Conservation (phyloP, 495 filamentous ascomycete species). For the Penicillium tannophilum region DNA sequence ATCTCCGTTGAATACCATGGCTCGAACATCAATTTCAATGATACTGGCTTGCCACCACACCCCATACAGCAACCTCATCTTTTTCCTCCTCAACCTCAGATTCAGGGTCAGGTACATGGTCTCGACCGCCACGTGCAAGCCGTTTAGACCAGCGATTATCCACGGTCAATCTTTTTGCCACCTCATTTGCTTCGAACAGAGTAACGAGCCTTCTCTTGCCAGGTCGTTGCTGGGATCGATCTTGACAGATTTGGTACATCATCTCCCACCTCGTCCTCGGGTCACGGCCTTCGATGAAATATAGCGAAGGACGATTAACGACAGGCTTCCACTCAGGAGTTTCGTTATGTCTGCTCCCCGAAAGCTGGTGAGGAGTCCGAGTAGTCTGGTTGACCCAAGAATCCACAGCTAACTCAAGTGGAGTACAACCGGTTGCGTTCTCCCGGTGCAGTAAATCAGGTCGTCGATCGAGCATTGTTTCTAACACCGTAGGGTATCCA, state of each 20-base stretch:
- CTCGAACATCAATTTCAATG: not conserved
- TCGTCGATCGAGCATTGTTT: constrained; percentile 54
- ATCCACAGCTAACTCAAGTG: constrained; percentile 63
- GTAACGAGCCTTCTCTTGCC: constrained; percentile 64
- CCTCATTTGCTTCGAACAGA: constrained; percentile 71
- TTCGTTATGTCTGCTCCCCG: not conserved
- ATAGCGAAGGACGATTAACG: constrained; percentile 7
- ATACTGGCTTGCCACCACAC: not conserved
- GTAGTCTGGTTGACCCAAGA: constrained; percentile 43
- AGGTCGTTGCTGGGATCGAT: constrained; percentile 5
- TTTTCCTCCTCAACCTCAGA: not conserved
- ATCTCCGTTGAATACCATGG: too few relatives aligned
- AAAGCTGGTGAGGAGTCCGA: constrained; percentile 14
- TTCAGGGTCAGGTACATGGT: not conserved
- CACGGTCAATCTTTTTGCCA: constrained; percentile 61
- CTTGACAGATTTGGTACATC: constrained; percentile 30
- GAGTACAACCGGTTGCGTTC: constrained; percentile 70
- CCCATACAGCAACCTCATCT: constrained; percentile 20
- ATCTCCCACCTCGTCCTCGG: constrained; percentile 8
- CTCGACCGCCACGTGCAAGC: not conserved
- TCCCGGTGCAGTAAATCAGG: constrained; percentile 64
- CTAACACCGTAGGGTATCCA: constrained; percentile 36
- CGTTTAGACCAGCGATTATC: not conserved
- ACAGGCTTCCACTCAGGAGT: not conserved
- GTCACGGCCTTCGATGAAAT: constrained; percentile 26